Percentiles rank a stretch among this genome's conserved stretches.
These are phyloP conservation scores for Plasmodium gallinaceum DNA, from an alignment of 169 alveolate genomes.

Conservation along the genomic window DNA sequence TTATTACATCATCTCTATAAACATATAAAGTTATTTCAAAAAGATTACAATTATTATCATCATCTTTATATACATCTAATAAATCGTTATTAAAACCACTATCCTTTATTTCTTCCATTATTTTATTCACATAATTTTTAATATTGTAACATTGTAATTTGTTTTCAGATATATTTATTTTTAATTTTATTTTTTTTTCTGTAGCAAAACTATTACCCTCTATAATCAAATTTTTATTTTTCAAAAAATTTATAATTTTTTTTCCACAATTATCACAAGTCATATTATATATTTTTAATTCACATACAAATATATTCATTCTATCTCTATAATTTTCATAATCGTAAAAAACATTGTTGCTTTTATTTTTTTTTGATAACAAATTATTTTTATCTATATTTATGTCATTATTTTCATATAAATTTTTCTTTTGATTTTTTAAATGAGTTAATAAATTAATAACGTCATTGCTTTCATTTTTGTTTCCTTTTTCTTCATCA, in stretches of 20 bases:
- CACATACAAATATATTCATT: constrained; percentile 30
- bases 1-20: constrained; percentile 62
- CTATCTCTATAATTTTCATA: constrained; percentile 55
- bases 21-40: constrained; percentile 64
- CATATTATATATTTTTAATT: constrained; percentile 71
- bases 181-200: constrained; percentile 58
- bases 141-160: constrained; percentile 10
- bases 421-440: background rate
- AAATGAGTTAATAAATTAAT: constrained; percentile 12
- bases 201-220: constrained; percentile 70
- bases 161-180: constrained; percentile 28
- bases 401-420: constrained; percentile 5
- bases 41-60: constrained; percentile 28
- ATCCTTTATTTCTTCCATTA: constrained; percentile 61
- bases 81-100: constrained; percentile 64
- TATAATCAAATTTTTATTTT: constrained; percentile 46
- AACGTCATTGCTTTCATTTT: background rate
- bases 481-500: background rate
- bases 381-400: constrained; percentile 2
- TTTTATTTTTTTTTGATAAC: background rate
- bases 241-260: constrained; percentile 63
- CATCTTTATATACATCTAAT: constrained; percentile 61
- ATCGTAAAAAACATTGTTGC: constrained; percentile 16
- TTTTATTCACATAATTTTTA: constrained; percentile 40
- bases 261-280: constrained; percentile 73